A percentile compares a stretch with the other conserved stretches of the same genome.
phyloP scores from a whole-genome alignment of 345 rosid species.

The Aquilaria sinensis region DNA sequence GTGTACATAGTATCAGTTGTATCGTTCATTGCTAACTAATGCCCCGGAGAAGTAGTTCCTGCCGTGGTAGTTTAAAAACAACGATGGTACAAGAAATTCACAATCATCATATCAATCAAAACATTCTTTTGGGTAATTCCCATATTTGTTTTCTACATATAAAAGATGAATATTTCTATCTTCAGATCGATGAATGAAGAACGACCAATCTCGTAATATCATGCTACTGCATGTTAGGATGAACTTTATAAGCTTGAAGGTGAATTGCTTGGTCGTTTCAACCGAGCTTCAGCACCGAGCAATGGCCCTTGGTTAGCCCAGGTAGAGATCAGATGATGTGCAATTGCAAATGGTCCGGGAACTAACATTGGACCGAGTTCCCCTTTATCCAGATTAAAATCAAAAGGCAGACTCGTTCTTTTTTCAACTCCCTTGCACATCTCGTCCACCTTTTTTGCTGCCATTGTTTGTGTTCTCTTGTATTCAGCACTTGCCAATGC shows the following conservation, averaged over 20 bases:
- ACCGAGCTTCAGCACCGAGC: constrained; percentile 20
- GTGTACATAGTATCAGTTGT: too few relatives aligned
- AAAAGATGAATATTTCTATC: too few relatives aligned
- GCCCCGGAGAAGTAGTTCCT: too few relatives aligned
- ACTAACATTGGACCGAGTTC: constrained; percentile 84
- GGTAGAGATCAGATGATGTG: constrained; percentile 83
- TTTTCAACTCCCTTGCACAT: constrained; percentile 87
- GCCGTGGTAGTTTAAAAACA: too few relatives aligned
- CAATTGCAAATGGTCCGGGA: constrained; percentile 90
- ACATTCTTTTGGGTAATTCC: too few relatives aligned
- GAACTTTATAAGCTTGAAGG: constrained; percentile 42
- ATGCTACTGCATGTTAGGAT: too few relatives aligned
- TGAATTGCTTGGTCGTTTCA: constrained; percentile 32
- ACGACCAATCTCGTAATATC: too few relatives aligned
- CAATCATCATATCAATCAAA: too few relatives aligned
- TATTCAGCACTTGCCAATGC: constrained; percentile 70
- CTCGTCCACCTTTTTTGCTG: constrained; percentile 68
- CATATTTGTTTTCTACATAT: too few relatives aligned
- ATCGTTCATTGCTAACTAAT: too few relatives aligned
- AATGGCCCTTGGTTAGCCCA: constrained; percentile 52
- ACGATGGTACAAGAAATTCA: too few relatives aligned
- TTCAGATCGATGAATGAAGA: too few relatives aligned
- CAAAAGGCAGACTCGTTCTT: constrained; percentile 55
- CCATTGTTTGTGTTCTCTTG: constrained; percentile 75
- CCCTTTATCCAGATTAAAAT: constrained; percentile 80